Evolutionary conservation across 2,329 filamentous ascomycete genomes (phyloP), one percentile per base, ranked within the genome.

Genomic region (Xylariaceae sp.): DNA sequence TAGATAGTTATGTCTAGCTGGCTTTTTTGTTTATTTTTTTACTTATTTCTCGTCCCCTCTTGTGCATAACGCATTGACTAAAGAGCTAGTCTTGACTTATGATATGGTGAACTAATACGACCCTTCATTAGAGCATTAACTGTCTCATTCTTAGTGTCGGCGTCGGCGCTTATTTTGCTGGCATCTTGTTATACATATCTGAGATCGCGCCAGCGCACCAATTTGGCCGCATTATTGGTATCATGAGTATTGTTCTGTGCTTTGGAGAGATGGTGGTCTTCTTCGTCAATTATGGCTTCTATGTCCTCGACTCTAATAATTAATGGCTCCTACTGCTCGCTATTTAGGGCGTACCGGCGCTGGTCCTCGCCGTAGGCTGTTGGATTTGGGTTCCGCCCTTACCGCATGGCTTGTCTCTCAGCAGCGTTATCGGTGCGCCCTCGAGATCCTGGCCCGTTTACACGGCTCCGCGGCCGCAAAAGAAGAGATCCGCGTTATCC

Each of bases 401-500:
- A 26, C 67, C 66, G 3, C 65, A 64, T 68, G 67, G 66, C 53
- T 69, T 19, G 66, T 66, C 6, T 48, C 64, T 8, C 50, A 67
- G 40, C 63, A 67, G 23, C 59, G 67, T 24, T 60, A 67, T 28
- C 56, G 64, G 1, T 69, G 67, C 31, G 65, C 66, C 5, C 63
- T 62, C 14, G 67, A 69, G 53, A 63, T 69, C 14, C 58, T 69
- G 4, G 56, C 66, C 2, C 58, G 64, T 5, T 47, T 68, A n/a
- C 66, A 69, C 37, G 67, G 66, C 14, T 65, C 66, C 14, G 62
- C 51, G 19, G 61, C 53, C 2, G 66, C 77, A 0, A 85, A 87
- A 66, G 69, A 84, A 16, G 86, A 88, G 72, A 86, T 88, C 52
- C 79, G 48, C 9, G 65, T 62, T 23, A 67, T 66, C 17, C 62